Base-by-base conservation (phyloP, 306 rosid genomes). In the Fagus sylvatica region DNA sequence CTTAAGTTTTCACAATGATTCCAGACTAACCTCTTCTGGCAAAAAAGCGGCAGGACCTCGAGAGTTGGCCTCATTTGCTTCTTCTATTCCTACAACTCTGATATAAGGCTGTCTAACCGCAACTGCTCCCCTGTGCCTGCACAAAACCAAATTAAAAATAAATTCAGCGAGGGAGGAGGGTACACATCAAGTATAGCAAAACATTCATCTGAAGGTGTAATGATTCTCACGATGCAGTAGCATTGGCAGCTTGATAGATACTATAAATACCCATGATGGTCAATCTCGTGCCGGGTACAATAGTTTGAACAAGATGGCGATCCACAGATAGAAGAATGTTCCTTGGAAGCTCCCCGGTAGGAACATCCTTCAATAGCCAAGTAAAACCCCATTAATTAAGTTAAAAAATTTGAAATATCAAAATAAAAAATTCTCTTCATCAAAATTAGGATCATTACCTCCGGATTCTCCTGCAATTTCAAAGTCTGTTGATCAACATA, bases 301-400 rank as follows among this genome's bases (percentile, higher is more conserved):
- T 91, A 43, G 93, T 95, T 76, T 95, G 98, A 78, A 95, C 99
- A 22, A 95, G 97, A 79, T 88, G 98, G 16, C 99, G 93, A 74
- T 95, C 99, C 62, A 93, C 91, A n/a, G 99, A 95, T 16, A 95
- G 90, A 86, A 95, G 98, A 81, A 92, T 78, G 87, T 95, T 95
- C 84, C 99, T 89, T 41, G 99, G 99, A 82, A 95, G 98, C 87
- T 95, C 98, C 74, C 99, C 99, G 15, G 98, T 91, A 19, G 99
- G 99, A 71, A 93, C 98, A 78, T 95, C 98, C 99, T 95, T 81
- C 89, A 89, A 75, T 49, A 80, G 72, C 74, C 70, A 86, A 17
- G 60, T 34, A 16, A 77, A 81, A 22, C 42, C 42, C 40, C 42
- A 61, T 77, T 48, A 51, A 84, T 40, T 60, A 55, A 33, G 73